Evolutionary conservation across 371 early-diverging fungal species (phyloP).

Genomic region (Cokeromyces recurvatus): DNA sequence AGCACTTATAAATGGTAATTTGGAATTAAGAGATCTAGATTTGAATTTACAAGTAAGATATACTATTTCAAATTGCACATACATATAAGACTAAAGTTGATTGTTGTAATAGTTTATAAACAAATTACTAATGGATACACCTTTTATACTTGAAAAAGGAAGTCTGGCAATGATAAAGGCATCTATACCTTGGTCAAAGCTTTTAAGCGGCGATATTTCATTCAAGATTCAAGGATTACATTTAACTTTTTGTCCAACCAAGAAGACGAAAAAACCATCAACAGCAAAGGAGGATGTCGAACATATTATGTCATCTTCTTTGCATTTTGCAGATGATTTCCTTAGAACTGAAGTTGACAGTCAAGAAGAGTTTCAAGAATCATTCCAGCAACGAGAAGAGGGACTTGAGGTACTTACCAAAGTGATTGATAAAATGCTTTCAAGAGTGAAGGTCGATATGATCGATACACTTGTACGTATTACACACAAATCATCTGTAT

Average conservation of each 20-base stretch:
- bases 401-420: slow-evolving; percentile 64
- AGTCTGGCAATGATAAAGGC: slow-evolving; percentile 67
- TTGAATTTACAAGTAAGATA: slow-evolving; percentile 68
- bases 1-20: slow-evolving; percentile 76
- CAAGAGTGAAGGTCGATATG: slow-evolving; percentile 54
- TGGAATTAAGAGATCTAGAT: slow-evolving; percentile 73
- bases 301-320: slow-evolving; percentile 75
- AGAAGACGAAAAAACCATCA: slow-evolving; percentile 39
- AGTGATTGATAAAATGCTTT: slow-evolving; percentile 68
- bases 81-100: not conserved
- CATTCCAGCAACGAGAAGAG: slow-evolving; percentile 48
- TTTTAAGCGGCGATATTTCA: slow-evolving; percentile 74
- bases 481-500: slow-evolving; percentile 43
- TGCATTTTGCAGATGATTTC: slow-evolving; percentile 87
- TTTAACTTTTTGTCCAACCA: slow-evolving; percentile 51
- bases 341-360: slow-evolving; percentile 59
- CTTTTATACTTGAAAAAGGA: slow-evolving; percentile 67
- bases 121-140: slow-evolving; percentile 63
- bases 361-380: slow-evolving; percentile 53
- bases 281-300: slow-evolving; percentile 24
- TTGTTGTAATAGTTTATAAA: slow-evolving; percentile 54
- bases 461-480: slow-evolving; percentile 52
- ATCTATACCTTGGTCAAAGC: slow-evolving; percentile 77
- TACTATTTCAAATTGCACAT: no score
- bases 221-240: slow-evolving; percentile 72